These are phyloP conservation scores for Hyaloperonospora brassicae DNA, from an alignment of 352 stramenopile genomes.

Conservation along the genomic window DNA sequence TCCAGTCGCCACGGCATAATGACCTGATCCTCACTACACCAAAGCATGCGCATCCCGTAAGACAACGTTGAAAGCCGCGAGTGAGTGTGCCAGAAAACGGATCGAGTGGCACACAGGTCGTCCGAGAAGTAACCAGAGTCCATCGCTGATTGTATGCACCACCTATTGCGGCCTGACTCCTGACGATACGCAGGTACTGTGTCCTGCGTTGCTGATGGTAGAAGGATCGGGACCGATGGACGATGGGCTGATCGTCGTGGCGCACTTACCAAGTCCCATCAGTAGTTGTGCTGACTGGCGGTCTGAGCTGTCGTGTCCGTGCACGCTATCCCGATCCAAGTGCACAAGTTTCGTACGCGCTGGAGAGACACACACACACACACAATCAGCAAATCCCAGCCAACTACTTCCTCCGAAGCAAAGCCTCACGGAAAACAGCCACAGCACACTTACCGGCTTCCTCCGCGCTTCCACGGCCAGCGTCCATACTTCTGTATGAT, in stretches of 20 bases:
- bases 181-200: slow-evolving; percentile 7
- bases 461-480: slow-evolving; percentile 14
- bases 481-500: slow-evolving; percentile 21
- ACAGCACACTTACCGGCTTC: slow-evolving; percentile 12
- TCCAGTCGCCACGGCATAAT: no score
- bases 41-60: no score
- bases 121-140: no score
- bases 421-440: neutral
- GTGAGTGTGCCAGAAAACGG: no score
- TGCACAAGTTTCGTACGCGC: slow-evolving; percentile 27
- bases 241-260: slow-evolving; percentile 16
- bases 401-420: slow-evolving; percentile 4
- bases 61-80: no score
- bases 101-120: no score
- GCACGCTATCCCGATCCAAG: slow-evolving; percentile 11
- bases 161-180: no score
- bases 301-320: slow-evolving; percentile 22
- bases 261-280: slow-evolving; percentile 39
- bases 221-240: slow-evolving; percentile 7
- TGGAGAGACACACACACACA: slow-evolving; percentile 6
- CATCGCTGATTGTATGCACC: no score
- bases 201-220: slow-evolving; percentile 7
- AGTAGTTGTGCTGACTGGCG: slow-evolving; percentile 49
- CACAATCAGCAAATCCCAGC: neutral
- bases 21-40: no score